Percentiles rank a stretch among this genome's conserved stretches.
Conservation (phyloP, 192 early-diverging fungal species). For the Umbelopsis ramanniana region DNA sequence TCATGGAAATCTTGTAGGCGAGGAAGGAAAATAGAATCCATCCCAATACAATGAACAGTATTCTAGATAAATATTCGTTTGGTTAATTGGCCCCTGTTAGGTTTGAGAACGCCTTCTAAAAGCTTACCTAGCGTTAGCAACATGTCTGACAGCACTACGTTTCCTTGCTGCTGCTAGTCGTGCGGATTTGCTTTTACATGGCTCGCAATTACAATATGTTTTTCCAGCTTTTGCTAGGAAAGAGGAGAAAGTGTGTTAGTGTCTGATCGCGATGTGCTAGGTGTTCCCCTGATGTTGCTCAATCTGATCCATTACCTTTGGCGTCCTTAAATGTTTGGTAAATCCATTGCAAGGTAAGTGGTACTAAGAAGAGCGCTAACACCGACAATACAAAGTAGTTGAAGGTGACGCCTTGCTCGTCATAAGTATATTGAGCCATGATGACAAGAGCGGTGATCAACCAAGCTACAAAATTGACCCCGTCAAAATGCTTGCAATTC, state of each 20-base stretch:
- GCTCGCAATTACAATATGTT: conserved; percentile 28
- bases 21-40: conserved; percentile 74
- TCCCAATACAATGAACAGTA: conserved; percentile 55
- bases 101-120: not conserved
- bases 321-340: conserved; percentile 22
- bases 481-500: conserved; percentile 19
- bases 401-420: conserved; percentile 94
- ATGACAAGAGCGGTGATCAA: conserved; percentile 21
- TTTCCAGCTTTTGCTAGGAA: conserved; percentile 6
- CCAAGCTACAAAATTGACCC: not conserved
- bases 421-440: conserved; percentile 89
- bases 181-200: conserved; percentile 27
- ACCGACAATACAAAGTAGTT: conserved; percentile 91
- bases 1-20: conserved; percentile 65
- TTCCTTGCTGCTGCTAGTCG: conserved; percentile 22
- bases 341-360: conserved; percentile 57
- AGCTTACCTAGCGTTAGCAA: conserved; percentile 34
- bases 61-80: conserved; percentile 26
- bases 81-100: not conserved
- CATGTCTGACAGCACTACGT: conserved; percentile 8
- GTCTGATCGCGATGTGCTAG: not conserved
- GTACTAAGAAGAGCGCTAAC: conserved; percentile 81
- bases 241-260: not conserved
- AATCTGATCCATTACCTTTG: conserved; percentile 14
- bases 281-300: not conserved